Evolutionary conservation across 192 early-diverging fungal genomes (phyloP), one percentile per base, ranked within the genome.

Genomic region (Diversispora eburnea): DNA sequence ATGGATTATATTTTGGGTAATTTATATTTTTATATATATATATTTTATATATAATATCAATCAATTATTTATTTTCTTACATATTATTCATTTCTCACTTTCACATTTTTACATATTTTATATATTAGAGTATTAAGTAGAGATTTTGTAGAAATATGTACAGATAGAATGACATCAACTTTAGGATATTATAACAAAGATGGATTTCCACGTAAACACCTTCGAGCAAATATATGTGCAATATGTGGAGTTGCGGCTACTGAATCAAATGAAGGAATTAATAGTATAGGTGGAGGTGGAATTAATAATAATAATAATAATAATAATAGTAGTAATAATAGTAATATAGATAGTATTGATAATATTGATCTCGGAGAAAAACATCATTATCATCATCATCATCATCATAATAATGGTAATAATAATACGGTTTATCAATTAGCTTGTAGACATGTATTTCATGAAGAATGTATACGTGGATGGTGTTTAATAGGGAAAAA

Each of bases 1-100:
- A 88, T 63, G 87, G 87, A 9, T 77, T 88, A 55, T 88, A 88
- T 70, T 88, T 88, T 79, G 87, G 87, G 87, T 88, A 86, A 33
- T 33, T 33, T 33, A n/a, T n/a, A n/a, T n/a, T n/a, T n/a, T n/a
- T 78, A 46, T 42, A 45, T 2, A 51, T 48, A 39, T 73, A 60
- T 73, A 61, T 8, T 5, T 61, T 41, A 41, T 41, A 3, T 61
- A 41, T 15, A 15, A 41, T 61, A 41, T 61, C 10, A 13, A 12
- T 61, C 3, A 4, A 33, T 10, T n/a, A 45, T 22, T 61, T 20
- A 13, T 70, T 56, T 56, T 22, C 39, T 42, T 47, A 13, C 17
- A 17, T 45, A 46, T 17, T 17, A 54, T 13, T 54, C 12, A 4
- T 17, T 10, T 54, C n/a, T 17, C 12, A 54, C 12, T 10, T 4